Evolutionary conservation across 176 grass and related monocot species (phyloP), one percentile per base, ranked within the genome.

Genomic region (Zea mays): DNA sequence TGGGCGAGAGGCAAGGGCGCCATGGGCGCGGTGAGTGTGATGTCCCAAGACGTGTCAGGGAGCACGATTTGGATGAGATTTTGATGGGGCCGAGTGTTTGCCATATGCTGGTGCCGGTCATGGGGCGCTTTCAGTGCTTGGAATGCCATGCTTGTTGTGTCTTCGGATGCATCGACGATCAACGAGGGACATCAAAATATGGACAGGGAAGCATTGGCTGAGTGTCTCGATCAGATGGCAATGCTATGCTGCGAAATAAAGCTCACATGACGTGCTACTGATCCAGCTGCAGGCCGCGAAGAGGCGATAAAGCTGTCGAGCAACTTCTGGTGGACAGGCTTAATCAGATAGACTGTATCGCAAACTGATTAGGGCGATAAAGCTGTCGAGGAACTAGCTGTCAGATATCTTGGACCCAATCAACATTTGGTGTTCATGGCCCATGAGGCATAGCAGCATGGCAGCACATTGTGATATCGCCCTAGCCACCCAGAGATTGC

Each of bases 321-420:
- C 40, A 75, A 75, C 1, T 75, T 43, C 7, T 6, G 3, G 33
- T 5, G 14, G 16, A 39, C 10, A 68, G 11, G 39, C 38, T 27
- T n/a, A n/a, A n/a, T n/a, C n/a, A n/a, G n/a, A n/a, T n/a, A n/a
- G n/a, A n/a, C n/a, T n/a, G n/a, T n/a, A n/a, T n/a, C n/a, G n/a
- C n/a, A n/a, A n/a, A n/a, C n/a, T n/a, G n/a, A n/a, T n/a, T n/a
- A n/a, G n/a, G n/a, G n/a, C n/a, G n/a, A n/a, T n/a, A n/a, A n/a
- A n/a, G n/a, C n/a, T n/a, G n/a, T n/a, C n/a, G n/a, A n/a, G n/a
- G n/a, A n/a, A n/a, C n/a, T n/a, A n/a, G n/a, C n/a, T n/a, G n/a
- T 70, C 37, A 84, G 45, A 61, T n/a, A 77, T 35, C 10, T 19
- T 79, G 67, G 75, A 72, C 46, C 74, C 47, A 55, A 15, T 70